A percentile compares a stretch with the other conserved stretches of the same genome.
phyloP scores from a whole-genome alignment of 2,329 filamentous ascomycete genomes.

The Cladosporium colombiae region DNA sequence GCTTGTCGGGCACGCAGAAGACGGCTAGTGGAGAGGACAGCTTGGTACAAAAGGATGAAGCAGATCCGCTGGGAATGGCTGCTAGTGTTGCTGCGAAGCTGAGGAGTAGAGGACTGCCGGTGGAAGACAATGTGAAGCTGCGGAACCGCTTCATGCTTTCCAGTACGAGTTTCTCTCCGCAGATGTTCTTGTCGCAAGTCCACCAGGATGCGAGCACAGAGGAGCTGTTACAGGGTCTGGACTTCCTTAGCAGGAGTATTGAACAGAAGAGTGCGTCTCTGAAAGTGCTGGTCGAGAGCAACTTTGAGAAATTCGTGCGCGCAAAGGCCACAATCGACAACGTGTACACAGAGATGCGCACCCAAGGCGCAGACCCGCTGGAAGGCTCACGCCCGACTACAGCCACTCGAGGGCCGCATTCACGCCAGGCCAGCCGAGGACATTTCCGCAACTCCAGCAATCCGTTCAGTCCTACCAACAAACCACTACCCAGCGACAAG shows the following conservation, averaged over 20 bases:
- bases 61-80: constrained; percentile 84
- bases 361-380: constrained; percentile 61
- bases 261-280: constrained; percentile 97
- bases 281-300: constrained; percentile 94
- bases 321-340: constrained; percentile 98
- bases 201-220: constrained; percentile 84
- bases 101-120: constrained; percentile 71
- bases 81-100: constrained; percentile 84
- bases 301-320: constrained; percentile 96
- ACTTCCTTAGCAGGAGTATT: constrained; percentile 85
- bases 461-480: constrained; percentile 40
- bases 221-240: constrained; percentile 75
- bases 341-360: constrained; percentile 93
- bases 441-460: constrained; percentile 42
- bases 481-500: constrained; percentile 50
- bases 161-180: constrained; percentile 91
- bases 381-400: constrained; percentile 25
- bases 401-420: constrained; percentile 49
- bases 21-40: constrained; percentile 70
- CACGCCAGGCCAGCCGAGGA: constrained; percentile 62
- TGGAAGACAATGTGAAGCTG: constrained; percentile 73
- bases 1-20: constrained; percentile 62
- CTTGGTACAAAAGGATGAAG: constrained; percentile 85
- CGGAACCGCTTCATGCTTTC: constrained; percentile 93
- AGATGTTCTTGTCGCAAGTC: constrained; percentile 87